These are phyloP conservation scores for Pyricularia sp. DNA, from an alignment of 2,329 filamentous ascomycete species.

Conservation along the genomic window DNA sequence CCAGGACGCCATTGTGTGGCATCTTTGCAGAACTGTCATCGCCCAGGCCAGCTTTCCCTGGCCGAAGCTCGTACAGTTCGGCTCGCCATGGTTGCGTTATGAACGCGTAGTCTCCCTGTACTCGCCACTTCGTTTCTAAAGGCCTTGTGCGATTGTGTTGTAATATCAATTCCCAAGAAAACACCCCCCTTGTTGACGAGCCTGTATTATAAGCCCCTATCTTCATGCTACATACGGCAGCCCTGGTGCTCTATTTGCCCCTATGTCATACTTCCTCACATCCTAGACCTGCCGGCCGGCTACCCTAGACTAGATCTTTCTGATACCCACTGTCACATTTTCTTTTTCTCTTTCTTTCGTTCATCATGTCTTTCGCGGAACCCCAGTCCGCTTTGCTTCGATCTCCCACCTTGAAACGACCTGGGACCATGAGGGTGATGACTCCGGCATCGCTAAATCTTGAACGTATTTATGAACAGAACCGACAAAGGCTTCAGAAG, in stretches of 20 bases:
- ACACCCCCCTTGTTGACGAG: not conserved
- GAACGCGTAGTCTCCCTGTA: no score
- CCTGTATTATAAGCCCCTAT: not conserved
- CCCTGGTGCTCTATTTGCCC: not conserved
- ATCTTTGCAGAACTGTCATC: no score
- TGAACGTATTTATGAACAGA: constrained; percentile 54
- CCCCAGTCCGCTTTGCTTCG: constrained; percentile 8
- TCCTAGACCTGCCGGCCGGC: not conserved
- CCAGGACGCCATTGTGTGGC: no score
- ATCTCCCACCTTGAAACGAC: constrained; percentile 4
- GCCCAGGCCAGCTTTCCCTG: not conserved
- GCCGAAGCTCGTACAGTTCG: not conserved
- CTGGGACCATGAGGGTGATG: constrained; percentile 25
- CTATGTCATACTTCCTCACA: not conserved
- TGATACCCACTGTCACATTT: not conserved
- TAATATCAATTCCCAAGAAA: not conserved
- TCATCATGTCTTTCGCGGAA: constrained; percentile 16
- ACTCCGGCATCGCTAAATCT: constrained; percentile 56
- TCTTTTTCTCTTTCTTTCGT: not conserved
- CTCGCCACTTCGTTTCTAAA: not conserved
- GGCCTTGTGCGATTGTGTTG: not conserved
- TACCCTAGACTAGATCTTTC: not conserved
- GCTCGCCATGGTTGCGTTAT: no score
- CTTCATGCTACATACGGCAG: not conserved
- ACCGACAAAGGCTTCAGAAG: constrained; percentile 38